Conservation (phyloP, 495 filamentous ascomycete genomes). For the Jackrogersella multiformis region DNA sequence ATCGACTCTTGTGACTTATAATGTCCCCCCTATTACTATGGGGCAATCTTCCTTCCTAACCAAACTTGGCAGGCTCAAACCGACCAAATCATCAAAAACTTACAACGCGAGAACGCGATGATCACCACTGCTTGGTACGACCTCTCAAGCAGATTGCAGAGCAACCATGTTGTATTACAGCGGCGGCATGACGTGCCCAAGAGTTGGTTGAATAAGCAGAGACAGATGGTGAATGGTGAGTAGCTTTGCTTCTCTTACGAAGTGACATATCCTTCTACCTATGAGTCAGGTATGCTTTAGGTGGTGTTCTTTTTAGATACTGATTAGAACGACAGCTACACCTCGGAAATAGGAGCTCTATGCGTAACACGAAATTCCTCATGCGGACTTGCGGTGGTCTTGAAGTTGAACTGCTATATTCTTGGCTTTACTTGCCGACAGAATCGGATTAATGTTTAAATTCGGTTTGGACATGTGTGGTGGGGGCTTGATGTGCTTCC, state of each 20-base stretch:
- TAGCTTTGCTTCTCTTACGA: background rate
- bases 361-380: slow-evolving; percentile 15
- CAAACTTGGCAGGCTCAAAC: slow-evolving; percentile 59
- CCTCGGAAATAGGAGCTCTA: slow-evolving; percentile 57
- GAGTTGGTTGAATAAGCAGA: slow-evolving; percentile 92
- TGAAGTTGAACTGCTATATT: slow-evolving; percentile 5
- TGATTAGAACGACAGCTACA: slow-evolving; percentile 47
- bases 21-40: background rate
- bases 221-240: slow-evolving; percentile 72
- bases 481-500: slow-evolving; percentile 5
- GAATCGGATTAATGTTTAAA: background rate
- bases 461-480: slow-evolving; percentile 1
- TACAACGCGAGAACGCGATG: slow-evolving; percentile 83
- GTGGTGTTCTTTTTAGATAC: background rate
- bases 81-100: slow-evolving; percentile 71
- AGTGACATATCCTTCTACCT: background rate
- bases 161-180: slow-evolving; percentile 82
- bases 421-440: background rate
- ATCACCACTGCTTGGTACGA: slow-evolving; percentile 95
- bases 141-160: slow-evolving; percentile 82
- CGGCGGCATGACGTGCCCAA: slow-evolving; percentile 78
- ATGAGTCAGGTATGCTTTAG: background rate
- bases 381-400: background rate
- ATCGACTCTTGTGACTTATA: background rate
- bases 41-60: slow-evolving; percentile 15